Evolutionary conservation across 768 basidiomycete genomes (phyloP), one percentile per base, ranked within the genome.

Genomic region (Mycena filopes): DNA sequence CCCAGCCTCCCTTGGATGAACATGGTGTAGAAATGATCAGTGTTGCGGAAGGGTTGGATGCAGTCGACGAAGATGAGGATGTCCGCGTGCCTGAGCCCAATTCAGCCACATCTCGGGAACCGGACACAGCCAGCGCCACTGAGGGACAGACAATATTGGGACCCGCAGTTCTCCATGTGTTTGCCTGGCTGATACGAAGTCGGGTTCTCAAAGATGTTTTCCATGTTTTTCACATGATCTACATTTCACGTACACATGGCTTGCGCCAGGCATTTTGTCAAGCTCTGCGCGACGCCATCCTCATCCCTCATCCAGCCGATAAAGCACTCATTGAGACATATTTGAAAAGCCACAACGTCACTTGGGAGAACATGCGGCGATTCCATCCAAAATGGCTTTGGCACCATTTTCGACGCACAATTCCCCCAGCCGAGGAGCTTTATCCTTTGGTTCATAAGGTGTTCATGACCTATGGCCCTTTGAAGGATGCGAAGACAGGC

Each of bases 141-240:
- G 50, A 51, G 38, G 50, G 50, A 20, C 16, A 51, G 18, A 51
- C 16, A 38, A 38, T 51, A 20, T 36, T 38, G 18, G 50, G 50
- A 36, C 50, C 50, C 15, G 50, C 53, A 21, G 43, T 23, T 45
- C 43, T 45, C 10, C n/a, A 18, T 21, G 20, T 21, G 12, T 23
- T n/a, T 45, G 43, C 43, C 20, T 21, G 4, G 43, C 45, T 55
- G 4, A 25, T 50, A n/a, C 59, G 64, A 0, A 69, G 68, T 46
- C 46, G 68, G 28, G 65, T 69, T 20, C 25, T 66, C 20, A 69
- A 69, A 36, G 68, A 69, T 33, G 49, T 60, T 15, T 69, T 66
- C 25, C 68, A 69, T 40, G 58, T 69, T 20, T 69, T 69, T 25
- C 51, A 69, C 7, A 61, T 66, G 64, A 41, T 69, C 20, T 66